These are phyloP conservation scores for Erodium maritimum DNA, from an alignment of 345 rosid species.

Conservation along the genomic window DNA sequence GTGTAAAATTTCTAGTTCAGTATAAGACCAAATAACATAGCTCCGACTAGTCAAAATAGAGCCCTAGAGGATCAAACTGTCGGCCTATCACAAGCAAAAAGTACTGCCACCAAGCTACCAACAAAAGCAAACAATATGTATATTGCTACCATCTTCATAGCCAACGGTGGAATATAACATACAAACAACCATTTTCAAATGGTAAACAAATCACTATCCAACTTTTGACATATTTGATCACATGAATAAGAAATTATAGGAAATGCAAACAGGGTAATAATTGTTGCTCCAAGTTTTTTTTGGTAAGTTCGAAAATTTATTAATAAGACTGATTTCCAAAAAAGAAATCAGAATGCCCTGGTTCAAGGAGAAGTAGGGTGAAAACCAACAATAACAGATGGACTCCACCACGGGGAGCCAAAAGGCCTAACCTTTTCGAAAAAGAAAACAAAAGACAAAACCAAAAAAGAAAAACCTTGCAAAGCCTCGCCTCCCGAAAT, in stretches of 20 bases:
- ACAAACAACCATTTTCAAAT: constrained; percentile 1
- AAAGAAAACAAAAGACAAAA: no score
- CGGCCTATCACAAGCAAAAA: constrained; percentile 57
- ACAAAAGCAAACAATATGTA: constrained; percentile 48
- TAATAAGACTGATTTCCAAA: no score
- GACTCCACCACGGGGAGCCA: no score
- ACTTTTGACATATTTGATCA: not conserved
- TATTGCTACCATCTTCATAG: constrained; percentile 63
- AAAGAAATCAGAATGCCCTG: no score
- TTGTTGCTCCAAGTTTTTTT: constrained; percentile 68
- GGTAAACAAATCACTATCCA: not conserved
- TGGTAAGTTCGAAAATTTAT: no score
- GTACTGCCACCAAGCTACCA: constrained; percentile 53
- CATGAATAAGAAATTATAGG: not conserved
- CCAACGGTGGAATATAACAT: constrained; percentile 12
- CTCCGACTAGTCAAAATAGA: constrained; percentile 69
- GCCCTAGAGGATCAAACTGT: constrained; percentile 53
- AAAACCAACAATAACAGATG: no score
- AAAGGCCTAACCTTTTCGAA: no score
- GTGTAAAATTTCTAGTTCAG: constrained; percentile 56
- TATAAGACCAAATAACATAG: constrained; percentile 54
- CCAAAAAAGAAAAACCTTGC: no score
- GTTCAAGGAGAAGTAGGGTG: no score
- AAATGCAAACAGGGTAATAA: constrained; percentile 53
- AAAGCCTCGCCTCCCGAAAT: no score